Base-by-base conservation (phyloP, 78 protist genomes). In the Dictyostelium firmibasis region DNA sequence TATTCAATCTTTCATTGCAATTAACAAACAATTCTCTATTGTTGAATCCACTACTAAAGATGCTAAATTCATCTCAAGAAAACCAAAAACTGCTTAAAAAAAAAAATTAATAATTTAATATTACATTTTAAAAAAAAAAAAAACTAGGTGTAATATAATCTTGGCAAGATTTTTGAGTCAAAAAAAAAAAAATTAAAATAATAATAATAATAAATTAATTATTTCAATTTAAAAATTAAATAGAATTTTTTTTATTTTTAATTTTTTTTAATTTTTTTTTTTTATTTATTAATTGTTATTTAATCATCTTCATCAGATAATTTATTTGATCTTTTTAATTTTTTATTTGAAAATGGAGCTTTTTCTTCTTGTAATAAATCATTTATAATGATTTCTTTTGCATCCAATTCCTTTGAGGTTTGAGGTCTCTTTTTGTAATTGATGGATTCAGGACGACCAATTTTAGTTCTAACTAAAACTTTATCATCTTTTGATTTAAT, bases 401-500 rank as follows among this genome's bases (percentile, higher is more conserved):
- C 41, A 10, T 69, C 50, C 33, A 31, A 67, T 69, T 89, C 94
- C 33, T 78, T 2, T 1, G 7, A 11, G 6, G 41, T 89, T 35
- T 79, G 41, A 23, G 69, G 47, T 89, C 94, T 89, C 23, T 67
- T 11, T 27, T 89, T 64, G 69, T 89, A 89, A 25, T 81, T 81
- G 27, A 89, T 78, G 41, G 44, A 81, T 81, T 89, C 83, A 27
- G 94, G 94, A 79, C 47, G 70, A 47, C 94, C 94, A 33, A 89
- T 89, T 44, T 31, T 78, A 10, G 41, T 64, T 41, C 83, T 41
- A 29, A 79, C 87, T 13, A 78, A 25, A 6, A 69, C 50, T 75
- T 89, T 89, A 23, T 89, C 94, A 16, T 64, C 94, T 81, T 76
- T 89, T 69, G 94, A 89, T 69, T 89, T 89, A 8, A 89, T 79